Evolutionary conservation across 2,329 filamentous ascomycete species (phyloP), one percentile per base, ranked within the genome.

Genomic region (Neopestalotiopsis sp.): DNA sequence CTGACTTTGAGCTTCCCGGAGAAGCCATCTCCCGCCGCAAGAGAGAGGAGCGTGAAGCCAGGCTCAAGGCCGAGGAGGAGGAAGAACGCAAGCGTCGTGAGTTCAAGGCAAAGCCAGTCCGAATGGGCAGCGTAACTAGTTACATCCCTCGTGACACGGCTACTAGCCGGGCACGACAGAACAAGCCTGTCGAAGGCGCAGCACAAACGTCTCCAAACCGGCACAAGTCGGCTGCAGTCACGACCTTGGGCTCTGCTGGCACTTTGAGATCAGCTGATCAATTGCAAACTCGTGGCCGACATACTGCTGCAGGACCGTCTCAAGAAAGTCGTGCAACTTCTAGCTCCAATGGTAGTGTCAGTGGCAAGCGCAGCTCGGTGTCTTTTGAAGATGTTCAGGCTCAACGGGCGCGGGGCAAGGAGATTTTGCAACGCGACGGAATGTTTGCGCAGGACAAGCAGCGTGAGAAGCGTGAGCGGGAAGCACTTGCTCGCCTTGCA

Each of bases 1-100:
- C 89, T 12, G 84, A 79, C 5, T 91, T 91, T 78, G 88, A 91
- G 78, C 82, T 92, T 58, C 89, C 89, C 0, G 89, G 89, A 9
- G 90, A 91, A 74, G 86, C 86, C 3, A 86, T 91, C 64, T 85
- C 71, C 84, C 90, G 78, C 82, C 88, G 75, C 82, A 84, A 67
- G 85, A 90, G 73, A 82, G 86, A 68, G 68, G 86, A 84, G 72
- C 80, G 89, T 61, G 84, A 83, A 71, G 84, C 84, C 6, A 85
- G 84, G 71, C 78, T 91, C 58, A 85, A 81, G 70, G 84, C 83
- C 3, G 84, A 90, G 73, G 88, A 89, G 73, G 88, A 90, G 72
- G 89, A 90, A 72, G 86, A 89, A 70, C 85, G 82, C 30, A 88
- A 84, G 77, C 84, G 85, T 67, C 86, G 89, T 67, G 88, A 91